These are phyloP conservation scores for Phytophthora rubi DNA, from an alignment of 352 stramenopile species.

Conservation along the genomic window DNA sequence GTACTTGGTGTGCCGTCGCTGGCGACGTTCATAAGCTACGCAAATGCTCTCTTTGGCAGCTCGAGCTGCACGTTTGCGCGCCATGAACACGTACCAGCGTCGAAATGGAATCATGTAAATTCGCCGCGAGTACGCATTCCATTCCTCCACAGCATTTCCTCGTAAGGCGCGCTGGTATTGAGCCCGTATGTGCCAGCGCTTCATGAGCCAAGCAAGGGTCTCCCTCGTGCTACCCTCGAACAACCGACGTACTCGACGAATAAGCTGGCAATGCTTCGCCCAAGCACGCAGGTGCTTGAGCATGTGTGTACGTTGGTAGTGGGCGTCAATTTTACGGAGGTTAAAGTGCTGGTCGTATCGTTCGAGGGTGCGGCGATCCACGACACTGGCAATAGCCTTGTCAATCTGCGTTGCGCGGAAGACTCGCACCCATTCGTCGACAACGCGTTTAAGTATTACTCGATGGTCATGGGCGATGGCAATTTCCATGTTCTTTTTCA, in stretches of 20 bases:
- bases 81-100: slow-evolving; percentile 65
- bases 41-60: slow-evolving; percentile 70
- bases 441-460: slow-evolving; percentile 37
- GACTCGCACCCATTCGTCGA: slow-evolving; percentile 49
- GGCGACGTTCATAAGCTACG: slow-evolving; percentile 66
- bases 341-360: slow-evolving; percentile 77
- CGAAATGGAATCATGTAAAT: slow-evolving; percentile 81
- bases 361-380: slow-evolving; percentile 63
- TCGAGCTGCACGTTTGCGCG: slow-evolving; percentile 43
- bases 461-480: slow-evolving; percentile 46
- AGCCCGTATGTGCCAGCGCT: slow-evolving; percentile 58
- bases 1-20: slow-evolving; percentile 73
- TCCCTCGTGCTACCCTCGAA: slow-evolving; percentile 69
- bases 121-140: slow-evolving; percentile 62
- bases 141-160: slow-evolving; percentile 58
- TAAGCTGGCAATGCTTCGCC: slow-evolving; percentile 50
- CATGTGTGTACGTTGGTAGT: slow-evolving; percentile 56
- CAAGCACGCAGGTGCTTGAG: slow-evolving; percentile 69
- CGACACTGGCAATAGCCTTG: slow-evolving; percentile 53
- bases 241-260: slow-evolving; percentile 62
- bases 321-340: slow-evolving; percentile 70
- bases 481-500: slow-evolving; percentile 45
- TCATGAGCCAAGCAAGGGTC: slow-evolving; percentile 46
- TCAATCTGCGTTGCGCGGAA: slow-evolving; percentile 70
- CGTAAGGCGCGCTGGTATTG: slow-evolving; percentile 65